Conservation (phyloP, 129 eudicot species). For the Saussurea involucrata region DNA sequence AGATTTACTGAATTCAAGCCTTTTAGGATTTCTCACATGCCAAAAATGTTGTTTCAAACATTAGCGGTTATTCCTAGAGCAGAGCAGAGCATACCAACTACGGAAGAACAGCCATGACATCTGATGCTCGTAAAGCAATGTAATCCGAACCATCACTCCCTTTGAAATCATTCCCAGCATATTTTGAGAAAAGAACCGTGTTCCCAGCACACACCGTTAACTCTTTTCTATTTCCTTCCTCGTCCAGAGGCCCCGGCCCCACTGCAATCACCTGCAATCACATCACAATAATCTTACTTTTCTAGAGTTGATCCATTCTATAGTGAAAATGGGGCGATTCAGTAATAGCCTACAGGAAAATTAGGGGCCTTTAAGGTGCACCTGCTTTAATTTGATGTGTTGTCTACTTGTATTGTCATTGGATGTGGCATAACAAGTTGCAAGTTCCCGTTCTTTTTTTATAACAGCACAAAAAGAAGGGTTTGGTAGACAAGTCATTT, state of each 20-base stretch:
- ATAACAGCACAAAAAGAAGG: too few species aligned
- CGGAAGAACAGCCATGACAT: slow-evolving; percentile 72
- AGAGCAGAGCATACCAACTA: slow-evolving; percentile 30
- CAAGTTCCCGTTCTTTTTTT: background rate
- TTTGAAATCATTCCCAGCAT: slow-evolving; percentile 82
- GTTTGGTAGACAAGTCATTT: background rate
- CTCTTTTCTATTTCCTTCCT: slow-evolving; percentile 73
- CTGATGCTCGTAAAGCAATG: slow-evolving; percentile 69
- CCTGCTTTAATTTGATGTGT: too few species aligned
- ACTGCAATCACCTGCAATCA: slow-evolving; percentile 69
- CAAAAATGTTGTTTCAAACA: slow-evolving; percentile 21
- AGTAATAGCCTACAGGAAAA: too few species aligned
- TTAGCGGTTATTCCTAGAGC: slow-evolving; percentile 6
- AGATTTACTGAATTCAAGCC: background rate
- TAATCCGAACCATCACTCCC: slow-evolving; percentile 71
- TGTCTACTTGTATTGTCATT: too few species aligned
- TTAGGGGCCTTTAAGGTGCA: too few species aligned
- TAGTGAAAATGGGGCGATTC: background rate
- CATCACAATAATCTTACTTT: background rate
- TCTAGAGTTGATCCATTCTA: background rate
- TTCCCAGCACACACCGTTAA: slow-evolving; percentile 53
- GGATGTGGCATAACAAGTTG: background rate
- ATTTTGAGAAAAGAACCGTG: slow-evolving; percentile 80
- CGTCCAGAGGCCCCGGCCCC: slow-evolving; percentile 78
- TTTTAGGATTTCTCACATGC: slow-evolving; percentile 16